Base-by-base conservation (phyloP, 805 yeast genomes). In the Lipomyces sp. region DNA sequence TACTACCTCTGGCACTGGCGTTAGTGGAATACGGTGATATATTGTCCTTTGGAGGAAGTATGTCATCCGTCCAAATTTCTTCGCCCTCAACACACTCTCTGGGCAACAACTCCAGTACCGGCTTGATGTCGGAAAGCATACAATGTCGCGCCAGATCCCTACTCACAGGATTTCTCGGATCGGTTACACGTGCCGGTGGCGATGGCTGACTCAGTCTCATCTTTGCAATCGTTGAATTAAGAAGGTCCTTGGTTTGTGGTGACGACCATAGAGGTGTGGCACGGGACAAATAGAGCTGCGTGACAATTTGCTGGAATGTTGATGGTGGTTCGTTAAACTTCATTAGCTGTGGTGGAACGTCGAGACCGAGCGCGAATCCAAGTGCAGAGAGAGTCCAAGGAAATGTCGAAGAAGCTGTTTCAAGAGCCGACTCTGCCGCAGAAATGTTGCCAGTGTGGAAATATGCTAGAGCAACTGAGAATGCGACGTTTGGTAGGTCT, bases 401-500 rank as follows among this genome's bases (percentile, higher is more conserved):
- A 75, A 87, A 88, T 13, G 78, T 77, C 10, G 77, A 70, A 70
- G 83, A 86, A 0, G 94, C 92, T 24, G 67, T 72, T 48, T 73
- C 69, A 64, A 91, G 77, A 15, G 83, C 82, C 0, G 67, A 65
- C 53, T 74, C 78, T 0, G 96, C 96, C 4, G 77, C 75, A 0
- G 75, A 79, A 1, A 54, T 61, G 42, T 82, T 77, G 3, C 78
- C 81, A 10, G 57, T 51, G 24, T 60, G 62, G 35, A 86, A 78
- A 64, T 84, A 79, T n/a, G 95, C 91, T 62, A 90, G 77, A 0
- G 86, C 90, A 3, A 82, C 75, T 0, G 94, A 88, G 72, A 86
- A 87, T 0, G 87, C 86, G 35, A 92, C 75, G 0, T 92, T 89
- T 0, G 95, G 90, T 1, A 92, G 88, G 56, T 80, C 79, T 94